A percentile compares a stretch with the other conserved stretches of the same genome.
These are phyloP conservation scores for Fusarium sp. DNA, from an alignment of 2,329 filamentous ascomycete genomes.

Conservation along the genomic window DNA sequence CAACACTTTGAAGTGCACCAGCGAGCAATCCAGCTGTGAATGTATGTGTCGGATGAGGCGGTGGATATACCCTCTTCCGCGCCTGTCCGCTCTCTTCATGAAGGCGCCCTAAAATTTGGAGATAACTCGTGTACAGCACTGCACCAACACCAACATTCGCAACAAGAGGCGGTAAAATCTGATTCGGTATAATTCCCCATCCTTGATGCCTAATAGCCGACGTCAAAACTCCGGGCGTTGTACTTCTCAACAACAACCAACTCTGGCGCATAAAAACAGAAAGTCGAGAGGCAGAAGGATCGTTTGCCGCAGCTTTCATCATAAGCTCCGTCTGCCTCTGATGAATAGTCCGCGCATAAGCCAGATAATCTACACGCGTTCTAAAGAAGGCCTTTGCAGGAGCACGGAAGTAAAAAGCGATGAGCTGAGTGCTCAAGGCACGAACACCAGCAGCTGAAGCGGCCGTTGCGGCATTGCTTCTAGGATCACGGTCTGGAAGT, in stretches of 20 bases:
- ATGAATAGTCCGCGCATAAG: slow-evolving; percentile 67
- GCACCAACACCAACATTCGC: slow-evolving; percentile 81
- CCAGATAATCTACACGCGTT: slow-evolving; percentile 85
- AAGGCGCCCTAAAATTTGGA: slow-evolving; percentile 74
- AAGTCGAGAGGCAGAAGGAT: slow-evolving; percentile 52
- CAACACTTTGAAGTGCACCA: slow-evolving; percentile 75
- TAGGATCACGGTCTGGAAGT: slow-evolving; percentile 60
- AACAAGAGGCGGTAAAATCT: slow-evolving; percentile 80
- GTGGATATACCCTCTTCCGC: slow-evolving; percentile 75
- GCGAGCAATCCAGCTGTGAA: slow-evolving; percentile 78
- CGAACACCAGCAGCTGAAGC: slow-evolving; percentile 89
- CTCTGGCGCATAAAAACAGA: slow-evolving; percentile 54
- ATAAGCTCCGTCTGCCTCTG: slow-evolving; percentile 58
- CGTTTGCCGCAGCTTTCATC: slow-evolving; percentile 52
- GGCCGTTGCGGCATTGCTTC: slow-evolving; percentile 71
- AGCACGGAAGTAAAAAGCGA: slow-evolving; percentile 92
- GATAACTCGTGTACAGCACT: slow-evolving; percentile 80
- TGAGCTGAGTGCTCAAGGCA: slow-evolving; percentile 83
- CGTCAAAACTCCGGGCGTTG: slow-evolving; percentile 76
- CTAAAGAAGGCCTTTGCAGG: slow-evolving; percentile 94
- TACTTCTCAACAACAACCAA: slow-evolving; percentile 68
- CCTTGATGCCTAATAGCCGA: slow-evolving; percentile 77
- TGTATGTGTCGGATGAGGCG: slow-evolving; percentile 71
- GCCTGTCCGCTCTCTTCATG: slow-evolving; percentile 72
- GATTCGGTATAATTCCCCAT: slow-evolving; percentile 79